phyloP scores from a whole-genome alignment of 768 basidiomycete genomes.

The Lentinus tigrinus region DNA sequence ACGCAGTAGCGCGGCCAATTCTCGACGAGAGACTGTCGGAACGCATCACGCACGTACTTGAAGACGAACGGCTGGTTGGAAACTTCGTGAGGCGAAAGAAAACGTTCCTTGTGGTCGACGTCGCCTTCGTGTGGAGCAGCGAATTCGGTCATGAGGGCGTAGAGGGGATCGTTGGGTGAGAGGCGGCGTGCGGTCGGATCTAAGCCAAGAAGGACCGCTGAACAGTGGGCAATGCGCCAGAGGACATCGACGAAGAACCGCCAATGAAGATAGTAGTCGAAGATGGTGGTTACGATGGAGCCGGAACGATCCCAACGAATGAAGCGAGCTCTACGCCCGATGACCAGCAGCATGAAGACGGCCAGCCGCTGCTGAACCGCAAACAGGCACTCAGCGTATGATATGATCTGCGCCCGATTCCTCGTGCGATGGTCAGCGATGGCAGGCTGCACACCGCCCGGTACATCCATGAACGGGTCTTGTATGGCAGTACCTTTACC shows the following conservation, averaged over 20 bases:
- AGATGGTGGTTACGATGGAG: not conserved
- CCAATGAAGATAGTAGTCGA: slow-evolving; percentile 8
- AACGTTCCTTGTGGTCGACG: not conserved
- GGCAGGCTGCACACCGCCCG: not conserved
- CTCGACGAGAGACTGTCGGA: not conserved
- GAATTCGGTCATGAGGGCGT: not conserved
- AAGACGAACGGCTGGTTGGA: not conserved
- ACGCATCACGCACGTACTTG: not conserved
- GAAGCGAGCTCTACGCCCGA: slow-evolving; percentile 1
- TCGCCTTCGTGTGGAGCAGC: not conserved
- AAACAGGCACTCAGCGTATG: slow-evolving; percentile 1
- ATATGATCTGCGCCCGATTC: slow-evolving; percentile 1
- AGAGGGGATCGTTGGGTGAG: not conserved
- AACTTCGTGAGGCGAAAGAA: no score
- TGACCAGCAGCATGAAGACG: slow-evolving; percentile 5
- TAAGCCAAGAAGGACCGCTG: not conserved
- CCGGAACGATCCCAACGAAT: slow-evolving; percentile 13
- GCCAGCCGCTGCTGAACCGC: slow-evolving; percentile 1
- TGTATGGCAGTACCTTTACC: not conserved
- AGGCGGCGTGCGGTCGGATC: slow-evolving; percentile 5
- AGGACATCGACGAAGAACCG: not conserved
- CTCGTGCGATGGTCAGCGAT: not conserved
- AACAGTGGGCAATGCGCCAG: not conserved
- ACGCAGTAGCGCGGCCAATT: not conserved
- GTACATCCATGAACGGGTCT: slow-evolving; percentile 2